Base-by-base conservation (phyloP, 495 filamentous ascomycete species). In the Penicillium bialowiezense region DNA sequence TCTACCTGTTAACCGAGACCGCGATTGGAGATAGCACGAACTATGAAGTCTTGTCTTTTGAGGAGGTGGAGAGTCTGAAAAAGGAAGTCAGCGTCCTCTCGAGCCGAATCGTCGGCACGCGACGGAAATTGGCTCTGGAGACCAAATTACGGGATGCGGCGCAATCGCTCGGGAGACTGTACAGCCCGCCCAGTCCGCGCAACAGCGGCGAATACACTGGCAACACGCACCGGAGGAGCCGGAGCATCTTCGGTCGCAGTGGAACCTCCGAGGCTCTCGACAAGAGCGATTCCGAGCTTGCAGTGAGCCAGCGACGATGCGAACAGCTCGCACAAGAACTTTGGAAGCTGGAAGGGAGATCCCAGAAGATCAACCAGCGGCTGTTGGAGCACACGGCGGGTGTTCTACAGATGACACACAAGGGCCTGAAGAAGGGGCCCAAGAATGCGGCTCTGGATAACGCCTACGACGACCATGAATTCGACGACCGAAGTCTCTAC, bases 111-210 rank as follows among this genome's bases (percentile, higher is more conserved):
- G 88, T 90, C 46, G 82, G 85, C 37, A 82, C 88, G 9, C 83
- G 84, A 59, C 79, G 88, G 29, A 96, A 89, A 67, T 76, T 97
- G 31, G 82, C 84, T n/a, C 83, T 97, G 38, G 93, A 98, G 61
- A 88, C 83, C 18, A 97, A 97, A 69, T 85, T 96, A 49, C 85
- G 90, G 50, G 92, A 97, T 77, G 95, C 93, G 0, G 91, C 95
- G 9, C 77, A 85, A 50, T 93, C 89, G 13, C 84, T 98, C 62
- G 83, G 82, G 36, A 77, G 88, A 54, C 71, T 98, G 20, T 87
- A 95, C 60, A 80, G 79, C 18, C 73, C 76, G 43, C 78, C 76
- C 47, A 74, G 69, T 26, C 58, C 65, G 21, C 55, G 69, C 35
- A 57, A 49, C 47, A 65, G 69, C 54, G 58, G 67, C 21, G 63